These are phyloP conservation scores for Serendipita sp. DNA, from an alignment of 768 basidiomycete species.

Conservation along the genomic window DNA sequence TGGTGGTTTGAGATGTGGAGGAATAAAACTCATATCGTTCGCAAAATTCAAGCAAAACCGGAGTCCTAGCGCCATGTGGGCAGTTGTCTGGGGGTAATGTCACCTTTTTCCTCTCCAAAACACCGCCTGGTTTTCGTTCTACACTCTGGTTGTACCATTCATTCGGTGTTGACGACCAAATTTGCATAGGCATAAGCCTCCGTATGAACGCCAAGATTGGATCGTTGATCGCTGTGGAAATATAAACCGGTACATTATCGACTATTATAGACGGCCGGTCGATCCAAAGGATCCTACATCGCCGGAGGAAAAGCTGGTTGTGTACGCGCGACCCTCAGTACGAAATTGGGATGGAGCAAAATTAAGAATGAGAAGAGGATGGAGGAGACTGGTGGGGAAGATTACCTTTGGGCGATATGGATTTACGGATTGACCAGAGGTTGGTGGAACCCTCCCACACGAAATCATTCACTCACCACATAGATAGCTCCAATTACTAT, in stretches of 20 bases:
- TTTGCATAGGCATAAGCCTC: not conserved
- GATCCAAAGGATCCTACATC: conserved; percentile 2
- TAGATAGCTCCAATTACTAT: no score
- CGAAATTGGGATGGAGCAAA: conserved; percentile 1
- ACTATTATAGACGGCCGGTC: not conserved
- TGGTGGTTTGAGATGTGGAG: not conserved
- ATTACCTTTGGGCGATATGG: not conserved
- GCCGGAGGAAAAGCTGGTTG: not conserved
- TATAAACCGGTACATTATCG: conserved; percentile 2
- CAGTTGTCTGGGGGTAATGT: not conserved
- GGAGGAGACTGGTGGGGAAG: not conserved
- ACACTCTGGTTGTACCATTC: not conserved
- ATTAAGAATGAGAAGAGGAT: not conserved
- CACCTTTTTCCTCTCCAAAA: no score
- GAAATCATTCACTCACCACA: no score
- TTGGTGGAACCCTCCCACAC: no score
- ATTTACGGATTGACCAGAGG: not conserved
- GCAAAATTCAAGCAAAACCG: conserved; percentile 3
- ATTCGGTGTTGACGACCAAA: not conserved
- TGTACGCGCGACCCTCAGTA: not conserved
- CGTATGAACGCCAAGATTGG: conserved; percentile 2
- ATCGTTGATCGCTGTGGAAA: conserved; percentile 1
- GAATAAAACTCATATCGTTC: not conserved
- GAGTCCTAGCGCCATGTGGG: conserved; percentile 5
- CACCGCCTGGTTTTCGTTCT: not conserved